Evolutionary conservation across 2,329 filamentous ascomycete species (phyloP), one percentile per base, ranked within the genome.

Genomic region (Clonostachys rosea): DNA sequence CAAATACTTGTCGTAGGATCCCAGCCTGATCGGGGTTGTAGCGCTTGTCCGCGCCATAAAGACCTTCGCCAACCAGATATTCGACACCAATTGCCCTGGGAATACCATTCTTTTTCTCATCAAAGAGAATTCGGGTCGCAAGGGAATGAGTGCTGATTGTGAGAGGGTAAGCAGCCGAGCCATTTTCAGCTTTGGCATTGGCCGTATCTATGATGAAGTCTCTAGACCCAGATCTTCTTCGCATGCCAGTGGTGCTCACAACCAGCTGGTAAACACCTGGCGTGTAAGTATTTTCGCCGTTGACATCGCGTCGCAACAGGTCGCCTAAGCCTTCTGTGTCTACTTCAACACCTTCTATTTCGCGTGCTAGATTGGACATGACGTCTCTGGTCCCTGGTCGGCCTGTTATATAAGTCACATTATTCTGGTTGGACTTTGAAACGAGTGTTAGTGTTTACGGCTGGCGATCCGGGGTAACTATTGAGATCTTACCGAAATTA

Each of bases 21-120:
- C 45, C 45, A n/a, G 18, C n/a, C 13, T 40, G 24, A 8, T 16
- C 34, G 8, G 24, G 24, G 16, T 44, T 34, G 20, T 47, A 43
- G 24, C 40, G 40, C 17, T n/a, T 37, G 35, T 59, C 53, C 16
- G 49, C 56, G 11, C 43, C 34, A 52, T 55, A 57, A n/a, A 59
- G 36, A n/a, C 49, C 47, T 36, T 47, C 47, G 35, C 55, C 55
- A 6, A 49, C 24, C 12, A 54, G 50, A 33, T 55, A 55, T 40
- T 58, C 69, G 13, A 74, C 63, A 24, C 70, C 70, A 34, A 67
- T 55, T 34, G 70, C 70, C 16, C 57, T 47, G 1, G 56, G 59
- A 13, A 60, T 65, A 4, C 13, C 6, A 41, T 44, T 2, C 11
- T 35, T 18, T 6, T 11, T 41, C 5, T 52, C 40, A 1, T 43